Conservation (phyloP, 2,329 filamentous ascomycete genomes). For the Cladosporium phlei region DNA sequence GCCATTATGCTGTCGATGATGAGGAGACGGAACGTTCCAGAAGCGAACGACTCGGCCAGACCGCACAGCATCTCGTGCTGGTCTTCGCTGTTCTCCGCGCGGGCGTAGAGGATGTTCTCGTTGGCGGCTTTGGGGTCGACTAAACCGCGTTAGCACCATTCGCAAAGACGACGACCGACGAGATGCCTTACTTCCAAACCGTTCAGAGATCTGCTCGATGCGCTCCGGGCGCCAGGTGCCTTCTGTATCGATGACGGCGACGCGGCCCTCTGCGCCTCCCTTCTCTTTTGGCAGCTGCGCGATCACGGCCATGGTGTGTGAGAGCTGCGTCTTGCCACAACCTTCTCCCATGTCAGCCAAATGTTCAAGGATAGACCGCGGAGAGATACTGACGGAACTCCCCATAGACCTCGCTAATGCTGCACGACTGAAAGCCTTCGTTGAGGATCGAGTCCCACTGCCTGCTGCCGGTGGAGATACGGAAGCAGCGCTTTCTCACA, state of each 20-base stretch:
- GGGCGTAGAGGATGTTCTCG: constrained; percentile 64
- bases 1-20: constrained; percentile 69
- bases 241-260: constrained; percentile 63
- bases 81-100: constrained; percentile 62
- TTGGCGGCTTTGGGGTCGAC: constrained; percentile 55
- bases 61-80: constrained; percentile 61
- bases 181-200: constrained; percentile 48
- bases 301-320: constrained; percentile 64
- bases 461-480: constrained; percentile 66
- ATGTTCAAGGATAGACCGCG: constrained; percentile 11
- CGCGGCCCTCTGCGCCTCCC: constrained; percentile 64
- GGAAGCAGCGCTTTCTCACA: constrained; percentile 58
- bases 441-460: constrained; percentile 61
- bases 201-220: constrained; percentile 62
- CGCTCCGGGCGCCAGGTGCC: constrained; percentile 64
- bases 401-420: constrained; percentile 61
- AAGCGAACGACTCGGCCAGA: constrained; percentile 57
- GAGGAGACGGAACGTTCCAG: constrained; percentile 60
- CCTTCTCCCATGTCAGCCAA: background rate
- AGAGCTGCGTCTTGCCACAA: constrained; percentile 66
- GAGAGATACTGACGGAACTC: constrained; percentile 43
- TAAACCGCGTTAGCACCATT: constrained; percentile 12
- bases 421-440: constrained; percentile 66
- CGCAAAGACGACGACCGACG: background rate
- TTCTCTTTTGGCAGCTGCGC: constrained; percentile 53